Percentiles rank a stretch among this genome's conserved stretches.
Evolutionary conservation across 2,329 filamentous ascomycete species (phyloP).

Genomic region (Sporothrix curviconia): DNA sequence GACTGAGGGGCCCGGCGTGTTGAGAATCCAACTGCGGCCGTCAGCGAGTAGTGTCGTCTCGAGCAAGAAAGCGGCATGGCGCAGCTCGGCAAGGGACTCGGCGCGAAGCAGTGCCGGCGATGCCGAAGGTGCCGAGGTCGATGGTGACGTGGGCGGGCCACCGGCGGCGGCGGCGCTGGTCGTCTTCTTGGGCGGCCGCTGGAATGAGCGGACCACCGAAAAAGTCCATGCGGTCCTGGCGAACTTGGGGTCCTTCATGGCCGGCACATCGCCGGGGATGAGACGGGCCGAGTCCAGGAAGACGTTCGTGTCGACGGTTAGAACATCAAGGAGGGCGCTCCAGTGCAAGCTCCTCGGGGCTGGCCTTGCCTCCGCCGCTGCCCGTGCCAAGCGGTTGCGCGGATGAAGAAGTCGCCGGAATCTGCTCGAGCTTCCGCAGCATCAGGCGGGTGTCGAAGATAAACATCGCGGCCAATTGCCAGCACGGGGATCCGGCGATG

Average conservation of each 20-base stretch:
- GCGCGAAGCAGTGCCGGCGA: conserved; percentile 30
- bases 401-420: conserved; percentile 38
- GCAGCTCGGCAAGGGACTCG: conserved; percentile 51
- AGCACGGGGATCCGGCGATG: conserved; percentile 67
- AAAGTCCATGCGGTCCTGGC: conserved; percentile 46
- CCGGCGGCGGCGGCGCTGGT: neutral
- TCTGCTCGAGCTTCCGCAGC: conserved; percentile 53
- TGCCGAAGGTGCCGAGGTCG: neutral
- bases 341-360: conserved; percentile 38
- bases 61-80: conserved; percentile 48
- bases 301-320: conserved; percentile 50
- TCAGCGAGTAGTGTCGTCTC: conserved; percentile 59
- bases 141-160: neutral
- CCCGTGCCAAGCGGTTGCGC: conserved; percentile 31
- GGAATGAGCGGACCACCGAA: conserved; percentile 15
- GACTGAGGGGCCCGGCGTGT: conserved; percentile 43
- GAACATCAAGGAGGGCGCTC: conserved; percentile 50
- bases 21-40: conserved; percentile 59
- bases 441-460: conserved; percentile 66
- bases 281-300: conserved; percentile 48
- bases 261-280: conserved; percentile 49
- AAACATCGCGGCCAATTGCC: conserved; percentile 59
- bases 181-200: neutral
- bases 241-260: conserved; percentile 53
- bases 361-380: conserved; percentile 23